Base-by-base conservation (phyloP, 2,329 filamentous ascomycete genomes). In the Beauveria sp. region DNA sequence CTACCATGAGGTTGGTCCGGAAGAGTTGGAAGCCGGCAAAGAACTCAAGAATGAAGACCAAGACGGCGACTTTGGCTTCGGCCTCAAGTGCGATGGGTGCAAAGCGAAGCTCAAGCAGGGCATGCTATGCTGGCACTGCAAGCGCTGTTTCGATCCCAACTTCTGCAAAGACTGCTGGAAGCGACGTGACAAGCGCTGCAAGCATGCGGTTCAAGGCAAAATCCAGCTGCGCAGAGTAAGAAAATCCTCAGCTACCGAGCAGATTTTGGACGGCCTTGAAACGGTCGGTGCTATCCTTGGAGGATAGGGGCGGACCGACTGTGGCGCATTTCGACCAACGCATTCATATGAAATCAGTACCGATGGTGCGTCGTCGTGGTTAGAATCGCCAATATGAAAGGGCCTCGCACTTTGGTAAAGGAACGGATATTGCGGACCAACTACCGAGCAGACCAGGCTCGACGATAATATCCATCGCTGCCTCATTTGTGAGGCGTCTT, bases 11-110 rank as follows among this genome's bases (percentile, higher is more conserved):
- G 60, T 62, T 28, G 24, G 30, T 4, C 47, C 45, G 12, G 3
- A 22, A 3, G 24, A 28, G 26, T n/a, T 62, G 50, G 34, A 42
- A 28, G 34, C 61, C 8, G 45, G 55, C 43, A 26, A 53, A 30
- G 26, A 60, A 2, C 61, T 63, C 30, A 54, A 59, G 18, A 58
- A 57, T 34, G 46, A 63, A 26, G 34, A 52, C 46, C 55, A 56
- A 28, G 51, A 55, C 22, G 57, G 51, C 22, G 45, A 63, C 43
- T 56, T 63, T 57, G 50, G 56, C 24, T 55, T 55, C 10, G 57
- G 79, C 65, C 77, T 78, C 63, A 73, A 75, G 58, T 81, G 79
- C 66, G 71, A 75, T 22, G 77, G 76, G 14, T 81, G 79, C 68
- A 69, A 61, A 57, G 45, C 22, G 9, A 62, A 63, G 14, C 63